Evolutionary conservation across 2,329 filamentous ascomycete genomes (phyloP).

Genomic region (Apiospora saccharicola): DNA sequence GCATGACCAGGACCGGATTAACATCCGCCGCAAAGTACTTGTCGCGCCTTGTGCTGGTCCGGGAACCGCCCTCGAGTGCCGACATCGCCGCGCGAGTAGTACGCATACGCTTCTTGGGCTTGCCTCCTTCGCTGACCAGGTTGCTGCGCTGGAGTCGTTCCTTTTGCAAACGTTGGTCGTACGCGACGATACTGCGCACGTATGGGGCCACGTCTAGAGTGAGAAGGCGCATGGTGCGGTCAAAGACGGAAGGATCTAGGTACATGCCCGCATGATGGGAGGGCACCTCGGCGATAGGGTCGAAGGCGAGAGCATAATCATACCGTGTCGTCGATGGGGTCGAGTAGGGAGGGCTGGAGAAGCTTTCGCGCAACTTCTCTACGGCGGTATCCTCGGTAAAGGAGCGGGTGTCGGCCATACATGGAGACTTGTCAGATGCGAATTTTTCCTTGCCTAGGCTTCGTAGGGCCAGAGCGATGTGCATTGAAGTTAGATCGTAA

Average conservation of each 20-base stretch:
- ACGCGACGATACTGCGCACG: conserved; percentile 82
- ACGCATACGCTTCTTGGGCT: conserved; percentile 65
- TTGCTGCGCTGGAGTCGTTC: conserved; percentile 70
- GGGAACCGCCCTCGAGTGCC: conserved; percentile 77
- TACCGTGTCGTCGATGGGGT: conserved; percentile 50
- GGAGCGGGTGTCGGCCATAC: not conserved
- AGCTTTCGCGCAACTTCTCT: conserved; percentile 47
- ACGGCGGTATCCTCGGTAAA: conserved; percentile 35
- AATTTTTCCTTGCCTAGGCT: conserved; percentile 40
- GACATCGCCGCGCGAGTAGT: conserved; percentile 79
- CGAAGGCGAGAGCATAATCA: conserved; percentile 67
- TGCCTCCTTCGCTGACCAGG: conserved; percentile 66
- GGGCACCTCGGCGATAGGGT: conserved; percentile 61
- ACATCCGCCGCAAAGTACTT: conserved; percentile 73
- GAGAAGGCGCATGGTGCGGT: conserved; percentile 72
- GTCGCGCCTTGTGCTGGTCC: conserved; percentile 72
- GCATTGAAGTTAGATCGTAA: conserved; percentile 41
- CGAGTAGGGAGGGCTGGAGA: conserved; percentile 37
- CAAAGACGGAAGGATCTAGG: conserved; percentile 77
- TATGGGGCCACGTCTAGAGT: conserved; percentile 85
- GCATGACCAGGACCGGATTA: conserved; percentile 68
- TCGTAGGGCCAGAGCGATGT: conserved; percentile 45
- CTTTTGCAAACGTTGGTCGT: conserved; percentile 75
- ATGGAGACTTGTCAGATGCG: not conserved
- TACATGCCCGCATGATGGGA: conserved; percentile 43